A percentile compares a stretch with the other conserved stretches of the same genome.
These are phyloP conservation scores for Sporothrix globosa DNA, from an alignment of 2,329 filamentous ascomycete genomes.

Conservation along the genomic window DNA sequence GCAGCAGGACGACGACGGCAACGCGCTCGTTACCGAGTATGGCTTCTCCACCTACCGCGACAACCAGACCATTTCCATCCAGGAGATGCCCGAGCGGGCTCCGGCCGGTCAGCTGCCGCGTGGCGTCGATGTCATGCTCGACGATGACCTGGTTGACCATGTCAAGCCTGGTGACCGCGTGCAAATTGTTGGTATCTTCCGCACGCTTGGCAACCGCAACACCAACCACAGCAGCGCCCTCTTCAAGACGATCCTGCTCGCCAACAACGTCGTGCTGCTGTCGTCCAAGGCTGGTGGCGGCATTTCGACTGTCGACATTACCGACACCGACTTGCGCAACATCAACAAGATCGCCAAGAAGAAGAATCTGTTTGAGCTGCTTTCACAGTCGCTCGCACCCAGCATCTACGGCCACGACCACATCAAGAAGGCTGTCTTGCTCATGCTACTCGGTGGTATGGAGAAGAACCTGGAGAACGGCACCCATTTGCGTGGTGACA, in stretches of 20 bases:
- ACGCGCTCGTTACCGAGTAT: conserved; percentile 91
- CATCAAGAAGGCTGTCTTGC: conserved; percentile 94
- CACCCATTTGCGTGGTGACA: conserved; percentile 95
- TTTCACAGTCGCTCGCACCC: conserved; percentile 91
- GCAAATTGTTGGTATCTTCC: conserved; percentile 94
- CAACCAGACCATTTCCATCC: conserved; percentile 96
- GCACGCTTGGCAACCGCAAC: conserved; percentile 92
- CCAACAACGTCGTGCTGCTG: conserved; percentile 91
- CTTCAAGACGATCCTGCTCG: conserved; percentile 91
- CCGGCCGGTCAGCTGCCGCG: conserved; percentile 93
- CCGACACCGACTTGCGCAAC: conserved; percentile 95
- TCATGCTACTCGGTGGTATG: conserved; percentile 93
- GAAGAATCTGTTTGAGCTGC: conserved; percentile 86
- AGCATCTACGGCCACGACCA: conserved; percentile 97
- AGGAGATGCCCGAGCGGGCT: conserved; percentile 97
- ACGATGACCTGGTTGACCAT: conserved; percentile 92
- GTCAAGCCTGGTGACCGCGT: conserved; percentile 96
- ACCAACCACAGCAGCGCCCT: conserved; percentile 86
- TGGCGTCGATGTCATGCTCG: conserved; percentile 93
- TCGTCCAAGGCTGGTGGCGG: conserved; percentile 96
- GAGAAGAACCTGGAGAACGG: conserved; percentile 99
- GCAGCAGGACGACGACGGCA: conserved; percentile 89
- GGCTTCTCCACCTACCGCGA: conserved; percentile 94
- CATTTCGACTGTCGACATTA: conserved; percentile 87
- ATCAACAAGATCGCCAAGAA: conserved; percentile 98